These are phyloP conservation scores for Linum tenue DNA, from an alignment of 345 rosid species.

Conservation along the genomic window DNA sequence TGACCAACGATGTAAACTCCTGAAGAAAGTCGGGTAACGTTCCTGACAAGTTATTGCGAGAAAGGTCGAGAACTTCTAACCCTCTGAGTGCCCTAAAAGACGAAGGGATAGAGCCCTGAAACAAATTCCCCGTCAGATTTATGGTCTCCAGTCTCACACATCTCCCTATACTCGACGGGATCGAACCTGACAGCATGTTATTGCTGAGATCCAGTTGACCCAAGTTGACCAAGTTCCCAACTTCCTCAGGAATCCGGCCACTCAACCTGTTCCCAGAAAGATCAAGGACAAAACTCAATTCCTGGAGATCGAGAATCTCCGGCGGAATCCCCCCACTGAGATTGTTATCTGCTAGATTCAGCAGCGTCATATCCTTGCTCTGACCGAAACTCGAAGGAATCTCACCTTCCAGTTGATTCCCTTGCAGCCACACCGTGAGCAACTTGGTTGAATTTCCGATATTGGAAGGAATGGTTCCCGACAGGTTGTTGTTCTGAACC, in stretches of 20 bases:
- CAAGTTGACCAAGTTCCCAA: slow-evolving; percentile 11
- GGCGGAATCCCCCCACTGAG: slow-evolving; percentile 7
- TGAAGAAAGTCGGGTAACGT: neutral
- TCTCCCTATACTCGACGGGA: slow-evolving; percentile 16
- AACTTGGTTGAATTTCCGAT: neutral
- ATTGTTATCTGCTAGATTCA: slow-evolving; percentile 15
- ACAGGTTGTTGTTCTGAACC: slow-evolving; percentile 3
- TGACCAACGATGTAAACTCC: neutral
- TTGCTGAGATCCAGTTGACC: slow-evolving; percentile 17
- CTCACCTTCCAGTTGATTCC: neutral
- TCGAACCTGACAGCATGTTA: slow-evolving; percentile 17
- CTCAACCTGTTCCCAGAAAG: slow-evolving; percentile 11
- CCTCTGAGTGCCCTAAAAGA: neutral
- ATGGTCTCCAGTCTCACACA: slow-evolving; percentile 9
- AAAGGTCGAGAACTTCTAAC: slow-evolving; percentile 8
- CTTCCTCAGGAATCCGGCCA: slow-evolving; percentile 18
- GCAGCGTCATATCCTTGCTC: slow-evolving; percentile 3
- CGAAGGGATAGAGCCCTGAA: slow-evolving; percentile 2
- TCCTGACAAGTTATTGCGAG: slow-evolving; percentile 8
- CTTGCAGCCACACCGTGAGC: neutral
- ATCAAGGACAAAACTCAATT: slow-evolving; percentile 4
- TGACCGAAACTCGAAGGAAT: neutral
- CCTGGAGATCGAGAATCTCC: slow-evolving; percentile 3
- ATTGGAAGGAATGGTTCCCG: slow-evolving; percentile 3
- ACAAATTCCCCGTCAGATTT: neutral